phyloP scores from a whole-genome alignment of 2,329 filamentous ascomycete species.

The Aspergillus luchuensis region DNA sequence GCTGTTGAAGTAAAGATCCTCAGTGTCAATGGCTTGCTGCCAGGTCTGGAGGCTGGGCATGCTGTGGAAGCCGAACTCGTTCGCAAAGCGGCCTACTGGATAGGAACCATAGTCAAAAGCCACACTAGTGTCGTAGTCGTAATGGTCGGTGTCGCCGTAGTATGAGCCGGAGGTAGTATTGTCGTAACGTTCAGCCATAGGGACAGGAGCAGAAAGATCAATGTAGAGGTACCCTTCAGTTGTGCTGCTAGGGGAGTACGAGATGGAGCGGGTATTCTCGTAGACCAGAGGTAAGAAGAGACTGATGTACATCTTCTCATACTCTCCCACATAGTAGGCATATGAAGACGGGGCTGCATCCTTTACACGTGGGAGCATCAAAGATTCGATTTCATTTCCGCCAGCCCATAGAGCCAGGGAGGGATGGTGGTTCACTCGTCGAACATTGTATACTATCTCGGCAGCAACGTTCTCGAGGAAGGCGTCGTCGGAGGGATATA shows the following conservation, averaged over 20 bases:
- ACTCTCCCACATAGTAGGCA: slow-evolving; percentile 51
- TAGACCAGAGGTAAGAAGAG: slow-evolving; percentile 59
- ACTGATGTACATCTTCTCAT: slow-evolving; percentile 61
- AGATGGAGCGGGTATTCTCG: slow-evolving; percentile 60
- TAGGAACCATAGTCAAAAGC: slow-evolving; percentile 60
- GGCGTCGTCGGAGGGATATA: slow-evolving; percentile 57
- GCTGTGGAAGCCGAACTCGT: slow-evolving; percentile 65
- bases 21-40: slow-evolving; percentile 54
- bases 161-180: slow-evolving; percentile 56
- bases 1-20: slow-evolving; percentile 61
- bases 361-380: slow-evolving; percentile 51
- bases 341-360: slow-evolving; percentile 49
- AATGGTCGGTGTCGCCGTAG: slow-evolving; percentile 64
- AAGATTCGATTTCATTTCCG: slow-evolving; percentile 62
- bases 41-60: slow-evolving; percentile 64
- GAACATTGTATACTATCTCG: slow-evolving; percentile 62
- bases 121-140: slow-evolving; percentile 57
- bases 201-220: slow-evolving; percentile 55
- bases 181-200: slow-evolving; percentile 59
- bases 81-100: slow-evolving; percentile 62
- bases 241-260: slow-evolving; percentile 63
- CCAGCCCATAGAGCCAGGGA: slow-evolving; percentile 58
- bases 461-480: slow-evolving; percentile 59
- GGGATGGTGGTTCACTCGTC: slow-evolving; percentile 63
- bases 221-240: slow-evolving; percentile 60